Percentiles rank a stretch among this genome's conserved stretches.
phyloP scores from a whole-genome alignment of 148 eudicot genomes.

The Cornus florida region DNA sequence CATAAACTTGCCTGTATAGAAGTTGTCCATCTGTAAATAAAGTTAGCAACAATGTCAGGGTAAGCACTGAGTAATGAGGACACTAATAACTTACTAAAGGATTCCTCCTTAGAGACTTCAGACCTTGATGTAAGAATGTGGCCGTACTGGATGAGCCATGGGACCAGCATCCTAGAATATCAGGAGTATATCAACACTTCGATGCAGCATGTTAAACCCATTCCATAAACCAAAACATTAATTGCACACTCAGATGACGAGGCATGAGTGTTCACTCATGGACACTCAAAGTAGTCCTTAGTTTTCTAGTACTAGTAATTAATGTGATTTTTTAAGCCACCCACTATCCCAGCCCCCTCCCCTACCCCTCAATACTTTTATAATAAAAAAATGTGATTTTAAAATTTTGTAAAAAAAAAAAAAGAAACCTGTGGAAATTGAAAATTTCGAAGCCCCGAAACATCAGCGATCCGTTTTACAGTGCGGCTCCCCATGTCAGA shows the following conservation, averaged over 20 bases:
- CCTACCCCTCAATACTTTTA: too few relatives aligned
- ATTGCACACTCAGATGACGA: background rate
- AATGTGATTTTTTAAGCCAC: background rate
- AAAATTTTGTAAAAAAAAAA: background rate
- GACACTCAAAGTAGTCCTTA: too few relatives aligned
- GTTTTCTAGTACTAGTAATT: too few relatives aligned
- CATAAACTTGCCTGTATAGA: slow-evolving; percentile 77
- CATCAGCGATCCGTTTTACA: slow-evolving; percentile 94
- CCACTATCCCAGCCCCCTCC: background rate
- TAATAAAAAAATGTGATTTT: too few relatives aligned
- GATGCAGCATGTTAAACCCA: background rate
- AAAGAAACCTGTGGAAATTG: slow-evolving; percentile 85
- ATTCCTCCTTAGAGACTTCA: background rate
- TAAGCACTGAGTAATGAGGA: background rate
- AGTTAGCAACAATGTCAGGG: background rate
- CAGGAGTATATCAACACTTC: slow-evolving; percentile 9
- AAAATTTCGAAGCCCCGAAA: slow-evolving; percentile 81
- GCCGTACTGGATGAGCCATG: slow-evolving; percentile 99
- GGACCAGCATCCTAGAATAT: slow-evolving; percentile 93
- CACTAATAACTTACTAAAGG: background rate
- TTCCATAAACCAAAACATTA: background rate
- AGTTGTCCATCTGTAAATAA: slow-evolving; percentile 87
- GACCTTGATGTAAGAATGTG: slow-evolving; percentile 98
- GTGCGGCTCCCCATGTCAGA: slow-evolving; percentile 98
- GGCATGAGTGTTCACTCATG: background rate